Evolutionary conservation across 208 protist genomes (phyloP), one percentile per base, ranked within the genome.

Genomic region (Trypanosoma boissoni): DNA sequence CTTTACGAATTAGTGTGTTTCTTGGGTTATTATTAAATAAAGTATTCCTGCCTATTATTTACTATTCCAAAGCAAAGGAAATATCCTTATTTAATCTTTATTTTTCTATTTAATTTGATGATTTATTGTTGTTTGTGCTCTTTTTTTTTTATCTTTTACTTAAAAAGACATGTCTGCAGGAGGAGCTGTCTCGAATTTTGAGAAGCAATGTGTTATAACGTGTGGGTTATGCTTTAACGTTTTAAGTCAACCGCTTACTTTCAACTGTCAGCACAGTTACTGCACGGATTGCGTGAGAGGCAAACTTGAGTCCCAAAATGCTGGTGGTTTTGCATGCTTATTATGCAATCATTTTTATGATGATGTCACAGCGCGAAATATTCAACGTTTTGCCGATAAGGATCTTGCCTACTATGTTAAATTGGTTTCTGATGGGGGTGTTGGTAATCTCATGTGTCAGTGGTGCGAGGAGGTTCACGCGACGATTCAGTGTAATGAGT

Each of bases 151-250:
- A n/a, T n/a, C n/a, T n/a, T n/a, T n/a, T n/a, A n/a, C 8, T 39
- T 16, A 12, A 39, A 24, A 50, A 6, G 6, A 29, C 39, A 68
- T 58, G 49, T 31, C 39, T 10, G 26, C 49, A 10, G 39, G 20
- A n/a, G 8, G 14, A 2, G 51, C 23, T 36, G 39, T 1, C 14
- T 55, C 28, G n/a, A 36, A n/a, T 31, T n/a, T 32, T n/a, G 49
- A 50, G 14, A n/a, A 66, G 20, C 28, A 44, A 3, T 45, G 36
- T 24, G 58, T 65, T 6, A 84, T 94, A 42, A 91, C 80, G 3
- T 94, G 86, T 49, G 83, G 82, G 12, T 46, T 83, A 0, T 94
- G 86, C 72, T 94, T 91, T 70, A 74, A 84, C 24, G 64, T 83
- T 39, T 32, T 94, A 26, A 55, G 64, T 0, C 32, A 72, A 2